Base-by-base conservation (phyloP, 768 basidiomycete genomes). In the Lentinula detonsa region DNA sequence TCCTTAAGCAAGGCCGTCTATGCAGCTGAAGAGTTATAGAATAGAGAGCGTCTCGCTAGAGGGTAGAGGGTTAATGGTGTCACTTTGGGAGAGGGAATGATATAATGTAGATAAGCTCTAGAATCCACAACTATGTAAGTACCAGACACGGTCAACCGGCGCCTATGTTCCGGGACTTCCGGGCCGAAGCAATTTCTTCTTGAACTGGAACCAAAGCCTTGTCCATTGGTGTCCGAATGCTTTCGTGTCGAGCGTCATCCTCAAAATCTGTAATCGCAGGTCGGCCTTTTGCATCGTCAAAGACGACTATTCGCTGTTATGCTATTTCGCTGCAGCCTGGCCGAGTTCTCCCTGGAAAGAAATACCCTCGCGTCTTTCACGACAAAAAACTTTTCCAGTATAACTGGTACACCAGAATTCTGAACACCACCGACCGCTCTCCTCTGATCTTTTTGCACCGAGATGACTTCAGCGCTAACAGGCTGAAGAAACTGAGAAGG, bases 401-500 rank as follows among this genome's bases (percentile, higher is more conserved):
- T 75, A 81, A 85, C 75, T 86, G 88, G 74, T 94, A 94, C 79
- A 77, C 81, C 60, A 81, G 80, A 67, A 83, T 96, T 64, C 81
- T 96, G 68, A 73, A 82, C 61, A 74, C 78, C 57, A 82, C 81
- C 70, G 66, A 73, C 23, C 66, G 73, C 18, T 72, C 77, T 40
- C 87, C 93, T 35, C 75, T 94, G 70, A 76, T 97, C 64, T 81
- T 96, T 74, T 84, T 96, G 62, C 81, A 85, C 56, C 92, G 93
- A 71, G 78, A 82, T 63, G 87, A 91, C 64, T 90, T 95, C 69
- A 77, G 84, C 33, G 85, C 89, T 2, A 77, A 81, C 43, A 81
- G 87, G 43, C 78, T 93, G 65, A 78, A 84, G 61, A 80, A 82
- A 57, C 79, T 97, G 31, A 82, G 94, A 21, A 75, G 80, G 42